These are phyloP conservation scores for Balakata baccata DNA, from an alignment of 345 rosid species.

Conservation along the genomic window DNA sequence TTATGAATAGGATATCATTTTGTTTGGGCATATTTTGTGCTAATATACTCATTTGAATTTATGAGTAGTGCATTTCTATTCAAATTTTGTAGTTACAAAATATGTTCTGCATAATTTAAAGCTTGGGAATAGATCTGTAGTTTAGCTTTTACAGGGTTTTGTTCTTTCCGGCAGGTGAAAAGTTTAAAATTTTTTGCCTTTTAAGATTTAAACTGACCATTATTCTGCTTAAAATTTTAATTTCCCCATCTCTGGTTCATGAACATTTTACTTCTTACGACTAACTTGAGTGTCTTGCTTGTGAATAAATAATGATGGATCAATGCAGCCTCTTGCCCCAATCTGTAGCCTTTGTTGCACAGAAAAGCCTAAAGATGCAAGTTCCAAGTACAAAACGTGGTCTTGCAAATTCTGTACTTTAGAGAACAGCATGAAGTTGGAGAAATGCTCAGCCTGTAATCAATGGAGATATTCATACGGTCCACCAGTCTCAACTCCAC, in stretches of 20 bases:
- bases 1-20: neutral
- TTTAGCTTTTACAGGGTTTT: neutral
- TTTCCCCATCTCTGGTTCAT: neutral
- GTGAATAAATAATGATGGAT: neutral
- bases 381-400: slow-evolving; percentile 51
- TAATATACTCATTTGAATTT: neutral
- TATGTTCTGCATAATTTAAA: neutral
- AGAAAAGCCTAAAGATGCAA: slow-evolving; percentile 47
- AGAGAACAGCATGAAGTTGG: slow-evolving; percentile 56
- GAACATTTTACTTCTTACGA: neutral
- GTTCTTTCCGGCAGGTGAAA: neutral
- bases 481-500: slow-evolving; percentile 49
- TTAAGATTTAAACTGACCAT: neutral
- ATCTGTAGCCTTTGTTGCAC: slow-evolving; percentile 57
- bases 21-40: neutral
- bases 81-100: neutral
- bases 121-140: neutral
- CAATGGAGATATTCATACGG: slow-evolving; percentile 88
- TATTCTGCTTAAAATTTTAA: neutral
- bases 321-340: slow-evolving; percentile 62
- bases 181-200: neutral
- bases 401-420: slow-evolving; percentile 69
- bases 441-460: slow-evolving; percentile 74
- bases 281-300: neutral
- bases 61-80: neutral